Evolutionary conservation across 257 asterid genomes (phyloP), one percentile per base, ranked within the genome.

Genomic region (Primulina huaijiensis): DNA sequence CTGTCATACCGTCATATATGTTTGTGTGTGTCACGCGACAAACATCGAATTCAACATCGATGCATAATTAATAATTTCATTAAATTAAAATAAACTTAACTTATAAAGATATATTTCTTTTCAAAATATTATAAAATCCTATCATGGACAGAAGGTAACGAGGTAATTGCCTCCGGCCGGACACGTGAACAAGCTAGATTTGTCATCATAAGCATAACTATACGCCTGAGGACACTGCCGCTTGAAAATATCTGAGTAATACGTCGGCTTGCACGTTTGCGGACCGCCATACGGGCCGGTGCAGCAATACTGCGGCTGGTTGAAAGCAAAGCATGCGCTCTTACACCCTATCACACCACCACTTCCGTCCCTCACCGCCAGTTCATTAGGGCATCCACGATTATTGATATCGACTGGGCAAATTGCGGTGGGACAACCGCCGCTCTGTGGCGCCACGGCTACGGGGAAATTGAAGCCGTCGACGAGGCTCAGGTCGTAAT

Each of bases 151-250:
- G 23, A 87, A 87, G 0, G 79, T 81, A 60, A 87, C 31, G 14
- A 58, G 37, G 64, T 82, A 87, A 27, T 81, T 53, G 1, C 38
- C 72, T 14, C 78, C 85, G 1, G 77, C 63, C 0, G 81, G 80
- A 12, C 86, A 81, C 0, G 93, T 87, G 58, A 79, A 82, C 23
- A 81, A 81, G 80, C 87, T 82, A 3, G 77, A 33, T 19, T 14
- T 3, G 66, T 87, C 93, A 43, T 87, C 93, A 10, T 66, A 87
- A 21, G 90, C 90, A 52, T 87, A 87, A 65, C 88, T 85, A 65
- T 87, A 87, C 2, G 90, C 87, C 46, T 79, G 80, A 5, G 87
- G 93, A 19, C 90, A 87, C 6, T 11, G 31, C 2, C 65, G n/a
- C 74, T 82, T 84, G 34, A 87, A 81, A 1, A 76, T 30, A 23